Evolutionary conservation across 306 rosid species (phyloP), one percentile per base, ranked within the genome.

Genomic region (Vigna nakashimae): DNA sequence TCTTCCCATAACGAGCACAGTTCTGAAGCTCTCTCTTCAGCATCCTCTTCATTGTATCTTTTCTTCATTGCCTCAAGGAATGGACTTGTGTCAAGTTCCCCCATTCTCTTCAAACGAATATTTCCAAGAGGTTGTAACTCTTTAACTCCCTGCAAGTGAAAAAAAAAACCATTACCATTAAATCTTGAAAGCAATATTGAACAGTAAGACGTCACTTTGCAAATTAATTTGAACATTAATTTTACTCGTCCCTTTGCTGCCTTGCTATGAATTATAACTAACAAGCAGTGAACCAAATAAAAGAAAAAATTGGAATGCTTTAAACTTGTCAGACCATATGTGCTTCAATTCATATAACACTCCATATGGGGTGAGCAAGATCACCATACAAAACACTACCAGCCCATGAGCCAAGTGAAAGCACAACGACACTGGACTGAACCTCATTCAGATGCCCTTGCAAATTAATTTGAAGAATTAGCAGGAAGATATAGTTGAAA

Each of bases 1-100:
- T 96, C 99, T 75, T 82, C 92, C 99, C 99, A 96, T 79, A 96
- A 53, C 4, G 97, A 89, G 89, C 99, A 93, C 18, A 91, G 79
- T 79, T 90, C 96, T 67, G 93, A 73, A 28, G 99, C 96, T 82
- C 80, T 87, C 16, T 88, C 93, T 80, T 96, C 97, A 57, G 96
- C 97, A 32, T 90, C 90, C 36, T 96, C 97, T 84, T 84, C 92
- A 32, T 79, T 86, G 83, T 93, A 96, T 73, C 76, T 96, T 86
- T 79, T 86, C 85, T 84, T 86, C 93, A 90, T 82, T 78, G 85
- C 93, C 83, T 93, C 92, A 62, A 70, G 77, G 86, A 96, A 96
- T 28, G 99, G 99, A 83, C 75, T 86, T 46, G 71, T 64, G 80
- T 96, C 96, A 46, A 96, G 92, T 86, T 93, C 97, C 69, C 99